A percentile compares a stretch with the other conserved stretches of the same genome.
Evolutionary conservation across 345 rosid genomes (phyloP).

Genomic region (Syzygium jambos): DNA sequence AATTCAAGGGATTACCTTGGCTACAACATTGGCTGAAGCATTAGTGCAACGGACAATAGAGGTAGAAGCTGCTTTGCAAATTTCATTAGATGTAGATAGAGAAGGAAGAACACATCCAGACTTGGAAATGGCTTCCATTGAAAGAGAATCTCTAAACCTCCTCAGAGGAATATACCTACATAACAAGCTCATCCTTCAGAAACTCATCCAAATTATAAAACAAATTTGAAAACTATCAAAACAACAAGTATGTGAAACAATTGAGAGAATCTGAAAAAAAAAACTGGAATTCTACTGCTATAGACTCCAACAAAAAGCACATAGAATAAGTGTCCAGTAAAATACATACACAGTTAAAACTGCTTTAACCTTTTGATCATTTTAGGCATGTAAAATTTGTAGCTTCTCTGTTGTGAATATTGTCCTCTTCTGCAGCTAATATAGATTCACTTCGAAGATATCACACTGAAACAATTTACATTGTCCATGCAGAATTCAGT

Average conservation of each 20-base stretch:
- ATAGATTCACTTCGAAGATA: background rate
- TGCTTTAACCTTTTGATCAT: background rate
- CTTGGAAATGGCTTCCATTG: conserved; percentile 20
- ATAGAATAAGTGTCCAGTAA: background rate
- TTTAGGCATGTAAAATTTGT: background rate
- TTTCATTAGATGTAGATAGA: conserved; percentile 38
- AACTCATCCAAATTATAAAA: background rate
- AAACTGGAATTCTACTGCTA: background rate
- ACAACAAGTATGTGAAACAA: background rate
- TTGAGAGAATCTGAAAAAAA: background rate
- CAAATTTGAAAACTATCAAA: background rate
- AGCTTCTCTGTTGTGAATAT: background rate
- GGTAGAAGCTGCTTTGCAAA: conserved; percentile 49
- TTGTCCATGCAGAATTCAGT: background rate
- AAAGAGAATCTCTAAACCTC: conserved; percentile 28
- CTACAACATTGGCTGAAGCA: conserved; percentile 65
- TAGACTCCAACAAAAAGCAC: background rate
- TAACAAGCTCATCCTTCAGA: conserved; percentile 6
- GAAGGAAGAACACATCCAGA: conserved; percentile 53
- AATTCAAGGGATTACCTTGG: conserved; percentile 42
- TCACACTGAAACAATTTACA: background rate
- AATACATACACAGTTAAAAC: background rate
- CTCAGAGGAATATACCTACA: conserved; percentile 78
- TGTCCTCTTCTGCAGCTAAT: background rate
- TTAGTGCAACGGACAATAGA: conserved; percentile 53